Evolutionary conservation across 2,329 filamentous ascomycete genomes (phyloP).

Genomic region (Aspergillus piperis): DNA sequence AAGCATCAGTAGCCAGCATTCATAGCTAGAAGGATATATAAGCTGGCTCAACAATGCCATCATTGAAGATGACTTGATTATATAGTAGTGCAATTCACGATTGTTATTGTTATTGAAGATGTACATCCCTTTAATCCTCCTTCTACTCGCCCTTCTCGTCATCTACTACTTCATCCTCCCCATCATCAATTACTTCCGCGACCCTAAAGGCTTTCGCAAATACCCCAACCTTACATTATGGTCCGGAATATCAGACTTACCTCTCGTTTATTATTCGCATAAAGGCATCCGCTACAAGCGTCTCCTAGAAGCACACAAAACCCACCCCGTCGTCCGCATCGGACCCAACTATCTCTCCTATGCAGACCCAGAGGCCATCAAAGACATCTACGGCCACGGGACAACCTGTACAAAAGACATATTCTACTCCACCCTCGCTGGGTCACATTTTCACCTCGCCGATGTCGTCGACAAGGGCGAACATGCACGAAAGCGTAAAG

Average conservation of each 20-base stretch:
- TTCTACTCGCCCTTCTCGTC: constrained; percentile 25
- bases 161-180: constrained; percentile 15
- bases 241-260: constrained; percentile 19
- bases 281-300: constrained; percentile 23
- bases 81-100: neutral
- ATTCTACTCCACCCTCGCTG: constrained; percentile 22
- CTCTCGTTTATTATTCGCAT: constrained; percentile 23
- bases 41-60: neutral
- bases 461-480: constrained; percentile 44
- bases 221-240: constrained; percentile 18
- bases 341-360: constrained; percentile 22
- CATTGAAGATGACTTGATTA: neutral
- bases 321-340: constrained; percentile 22
- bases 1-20: neutral
- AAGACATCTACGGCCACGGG: constrained; percentile 43
- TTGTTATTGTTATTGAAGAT: neutral
- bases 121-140: neutral
- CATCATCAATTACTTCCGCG: constrained; percentile 19
- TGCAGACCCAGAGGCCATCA: constrained; percentile 20
- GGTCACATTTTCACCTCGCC: constrained; percentile 37
- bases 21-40: neutral
- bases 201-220: constrained; percentile 22
- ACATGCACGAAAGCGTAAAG: constrained; percentile 43
- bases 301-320: constrained; percentile 25
- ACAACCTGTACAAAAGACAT: constrained; percentile 39